Base-by-base conservation (phyloP, 768 basidiomycete species). In the Daedalea quercina region DNA sequence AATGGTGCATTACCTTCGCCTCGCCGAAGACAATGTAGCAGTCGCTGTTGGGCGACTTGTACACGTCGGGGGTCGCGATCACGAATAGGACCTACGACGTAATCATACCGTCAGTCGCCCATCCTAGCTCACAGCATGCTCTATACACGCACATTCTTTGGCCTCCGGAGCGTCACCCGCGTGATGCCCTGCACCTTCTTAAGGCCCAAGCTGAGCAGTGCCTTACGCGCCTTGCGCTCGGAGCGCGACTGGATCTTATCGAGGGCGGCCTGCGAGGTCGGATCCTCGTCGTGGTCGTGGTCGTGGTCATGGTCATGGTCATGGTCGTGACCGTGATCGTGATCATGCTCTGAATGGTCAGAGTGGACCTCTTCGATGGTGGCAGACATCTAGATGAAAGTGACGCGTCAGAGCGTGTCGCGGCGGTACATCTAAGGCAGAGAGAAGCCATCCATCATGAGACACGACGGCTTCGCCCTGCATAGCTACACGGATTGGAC, bases 21-120 rank as follows among this genome's bases (percentile, higher is more conserved):
- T 98, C 96, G 58, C 96, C 96, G 63, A 98, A 99, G 58, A 99
- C 94, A 67, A 99, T 92, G 79, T 99, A 97, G 72, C 89, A 92
- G 73, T 99, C 96, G 67, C 91, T 93, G 74, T 92, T 94, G 41
- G 88, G 85, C 47, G 90, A 93, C 78, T 97, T 97, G 85, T 90
- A 99, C 50, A 99, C 96, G 59, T 99, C 96, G 34, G 96, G 96
- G 47, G 85, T 76, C 50, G 90, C 83, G 62, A 99, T 80, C 55
- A 97, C 94, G 67, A 97, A 90, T 57, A 98, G 82, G 57, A 95
- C 75, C 88, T 91, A 62, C 17, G 8, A 20, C 11, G 9, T 17
- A 22, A 19, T 23, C 46, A 31, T 8, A 42, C 43, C 24, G 41
- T 50, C 47, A 24, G 12, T 35, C 11, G 24, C n/a, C 25, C 9